Percentiles rank a stretch among this genome's conserved stretches.
Evolutionary conservation across 2,329 filamentous ascomycete genomes (phyloP).

Genomic region (Arthrobotrys sphaeroides): DNA sequence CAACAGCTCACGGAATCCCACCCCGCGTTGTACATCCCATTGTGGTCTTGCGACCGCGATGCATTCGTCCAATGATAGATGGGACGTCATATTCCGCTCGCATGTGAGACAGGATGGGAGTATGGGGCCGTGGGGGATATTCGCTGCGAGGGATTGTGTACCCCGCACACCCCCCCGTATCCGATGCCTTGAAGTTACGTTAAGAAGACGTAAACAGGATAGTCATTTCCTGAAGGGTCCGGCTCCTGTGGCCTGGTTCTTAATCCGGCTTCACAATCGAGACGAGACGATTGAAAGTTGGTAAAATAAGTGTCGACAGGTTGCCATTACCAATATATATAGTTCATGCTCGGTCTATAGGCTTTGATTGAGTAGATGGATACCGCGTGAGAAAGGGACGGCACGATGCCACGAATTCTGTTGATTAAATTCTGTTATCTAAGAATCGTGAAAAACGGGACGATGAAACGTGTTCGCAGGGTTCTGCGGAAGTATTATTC

Average conservation of each 20-base stretch:
- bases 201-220: slow-evolving; percentile 3
- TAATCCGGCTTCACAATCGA: background rate
- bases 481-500: background rate
- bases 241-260: background rate
- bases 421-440: background rate
- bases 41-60: background rate
- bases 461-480: background rate
- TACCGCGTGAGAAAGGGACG: background rate
- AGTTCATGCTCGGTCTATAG: background rate
- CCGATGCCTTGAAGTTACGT: background rate
- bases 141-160: background rate
- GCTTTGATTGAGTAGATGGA: background rate
- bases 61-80: background rate
- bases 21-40: background rate
- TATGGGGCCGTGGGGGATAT: slow-evolving; percentile 10
- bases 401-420: background rate
- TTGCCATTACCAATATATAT: background rate
- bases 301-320: too few species aligned
- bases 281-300: background rate
- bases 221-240: background rate
- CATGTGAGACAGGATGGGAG: background rate
- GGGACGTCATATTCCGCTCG: background rate
- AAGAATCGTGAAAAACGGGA: background rate
- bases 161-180: slow-evolving; percentile 1
- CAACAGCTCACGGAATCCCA: background rate